Evolutionary conservation across 345 rosid species (phyloP).

Genomic region (Diplotaxis tenuifolia): DNA sequence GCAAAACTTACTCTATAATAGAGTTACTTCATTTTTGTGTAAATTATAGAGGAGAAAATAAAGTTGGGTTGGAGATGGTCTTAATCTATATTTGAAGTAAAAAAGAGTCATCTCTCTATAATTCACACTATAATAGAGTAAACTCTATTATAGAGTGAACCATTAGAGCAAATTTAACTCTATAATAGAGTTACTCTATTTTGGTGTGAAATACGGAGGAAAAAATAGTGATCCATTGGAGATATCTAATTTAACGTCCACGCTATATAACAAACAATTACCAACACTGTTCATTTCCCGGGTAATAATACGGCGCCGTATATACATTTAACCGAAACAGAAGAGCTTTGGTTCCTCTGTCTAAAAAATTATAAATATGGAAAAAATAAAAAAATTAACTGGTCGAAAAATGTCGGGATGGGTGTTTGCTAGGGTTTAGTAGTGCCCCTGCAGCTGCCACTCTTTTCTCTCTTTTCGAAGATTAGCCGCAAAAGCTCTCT

Average conservation of each 20-base stretch:
- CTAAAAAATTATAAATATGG: neutral
- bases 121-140: no score
- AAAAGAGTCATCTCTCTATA: no score
- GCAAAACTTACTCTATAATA: no score
- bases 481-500: constrained; percentile 36
- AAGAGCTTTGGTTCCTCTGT: neutral
- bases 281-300: neutral
- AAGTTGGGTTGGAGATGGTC: no score
- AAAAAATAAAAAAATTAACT: neutral
- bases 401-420: constrained; percentile 10
- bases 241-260: neutral
- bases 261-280: neutral
- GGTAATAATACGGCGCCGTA: constrained; percentile 13
- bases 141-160: no score
- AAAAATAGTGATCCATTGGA: no score
- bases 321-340: constrained; percentile 3
- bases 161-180: no score
- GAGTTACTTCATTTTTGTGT: no score
- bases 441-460: constrained; percentile 19
- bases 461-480: neutral
- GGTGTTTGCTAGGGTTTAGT: constrained; percentile 62
- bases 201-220: no score
- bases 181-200: no score
- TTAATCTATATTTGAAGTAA: no score
- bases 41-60: no score